Evolutionary conservation across 345 rosid genomes (phyloP), one percentile per base, ranked within the genome.

Genomic region (Abelmoschus esculentus): DNA sequence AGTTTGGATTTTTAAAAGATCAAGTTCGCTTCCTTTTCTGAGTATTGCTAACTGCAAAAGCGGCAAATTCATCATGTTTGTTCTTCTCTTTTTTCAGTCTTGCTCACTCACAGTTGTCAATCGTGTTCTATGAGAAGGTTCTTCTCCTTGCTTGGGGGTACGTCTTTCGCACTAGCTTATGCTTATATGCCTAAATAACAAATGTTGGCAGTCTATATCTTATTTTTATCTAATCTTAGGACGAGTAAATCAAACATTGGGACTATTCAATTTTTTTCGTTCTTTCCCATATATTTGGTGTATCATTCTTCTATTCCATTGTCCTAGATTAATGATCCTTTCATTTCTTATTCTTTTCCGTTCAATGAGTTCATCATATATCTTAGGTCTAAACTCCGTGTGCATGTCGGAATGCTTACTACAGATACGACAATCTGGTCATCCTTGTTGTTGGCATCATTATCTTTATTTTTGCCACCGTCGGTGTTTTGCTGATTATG

Each of bases 101-200:
- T 34, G 98, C 98, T 9, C 98, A 95, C 83, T 91, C 98, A 1
- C 97, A 91, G 82, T 77, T 91, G 76, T 95, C 99, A 6, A 80
- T 80, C 40, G 98, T 92, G 50, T 95, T 95, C 84, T 92, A 92
- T 38, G 98, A 95, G 88, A 95, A 91, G 83, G 96, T 95, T 77
- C 93, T 95, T 34, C 79, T 92, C 42, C 83, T 91, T 38, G 90
- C 89, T 50, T 89, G 87, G 87, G 96, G 98, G 96, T 91, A 89
- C 46, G 96, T 78, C 12, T n/a, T 52, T 26, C 42, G 10, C 32
- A 53, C 29, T 17, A 32, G 12, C 38, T 22, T n/a, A n/a, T 67
- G 26, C 14, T 28, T 50, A 34, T 34, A 34, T 34, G 38, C 15
- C 10, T 2, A 46, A 49, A 13, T 12, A 47, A 66, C 57, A 13